Conservation (phyloP, 805 yeast species). For the Wickerhamomyces chambardii region DNA sequence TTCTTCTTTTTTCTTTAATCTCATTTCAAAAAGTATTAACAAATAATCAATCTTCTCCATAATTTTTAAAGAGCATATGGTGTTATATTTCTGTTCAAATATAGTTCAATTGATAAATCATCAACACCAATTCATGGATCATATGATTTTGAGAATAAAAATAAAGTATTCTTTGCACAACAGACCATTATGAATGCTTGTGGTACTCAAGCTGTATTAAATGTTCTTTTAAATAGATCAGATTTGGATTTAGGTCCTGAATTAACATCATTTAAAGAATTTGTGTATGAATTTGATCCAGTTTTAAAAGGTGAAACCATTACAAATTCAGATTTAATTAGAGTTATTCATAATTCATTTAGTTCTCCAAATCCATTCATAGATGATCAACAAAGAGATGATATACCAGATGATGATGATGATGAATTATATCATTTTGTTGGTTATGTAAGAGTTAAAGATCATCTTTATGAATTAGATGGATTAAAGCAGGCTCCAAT, state of each 20-base stretch:
- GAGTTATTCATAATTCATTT: conserved; percentile 54
- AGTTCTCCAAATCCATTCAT: conserved; percentile 42
- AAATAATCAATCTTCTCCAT: background rate
- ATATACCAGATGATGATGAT: conserved; percentile 27
- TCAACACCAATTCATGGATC: conserved; percentile 33
- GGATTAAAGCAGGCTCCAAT: conserved; percentile 52
- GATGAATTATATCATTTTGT: conserved; percentile 55
- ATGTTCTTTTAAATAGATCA: conserved; percentile 38
- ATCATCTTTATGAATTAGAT: conserved; percentile 48
- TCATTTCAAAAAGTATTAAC: no score
- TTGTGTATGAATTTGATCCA: conserved; percentile 44
- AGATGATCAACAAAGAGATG: conserved; percentile 24
- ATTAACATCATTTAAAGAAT: conserved; percentile 35
- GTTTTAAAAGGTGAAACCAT: conserved; percentile 53
- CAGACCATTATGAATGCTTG: conserved; percentile 64
- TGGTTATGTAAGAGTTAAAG: conserved; percentile 37
- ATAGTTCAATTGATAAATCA: conserved; percentile 30
- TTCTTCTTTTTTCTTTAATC: no score
- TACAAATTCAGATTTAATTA: conserved; percentile 46
- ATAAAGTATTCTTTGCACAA: conserved; percentile 45
- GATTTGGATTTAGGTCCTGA: conserved; percentile 39
- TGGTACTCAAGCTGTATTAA: conserved; percentile 65
- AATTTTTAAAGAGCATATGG: conserved; percentile 32
- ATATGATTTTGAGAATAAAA: conserved; percentile 25
- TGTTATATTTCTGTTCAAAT: conserved; percentile 54